phyloP scores from a whole-genome alignment of 2,329 filamentous ascomycete genomes.

The Gnomoniopsis smithogilvyi region DNA sequence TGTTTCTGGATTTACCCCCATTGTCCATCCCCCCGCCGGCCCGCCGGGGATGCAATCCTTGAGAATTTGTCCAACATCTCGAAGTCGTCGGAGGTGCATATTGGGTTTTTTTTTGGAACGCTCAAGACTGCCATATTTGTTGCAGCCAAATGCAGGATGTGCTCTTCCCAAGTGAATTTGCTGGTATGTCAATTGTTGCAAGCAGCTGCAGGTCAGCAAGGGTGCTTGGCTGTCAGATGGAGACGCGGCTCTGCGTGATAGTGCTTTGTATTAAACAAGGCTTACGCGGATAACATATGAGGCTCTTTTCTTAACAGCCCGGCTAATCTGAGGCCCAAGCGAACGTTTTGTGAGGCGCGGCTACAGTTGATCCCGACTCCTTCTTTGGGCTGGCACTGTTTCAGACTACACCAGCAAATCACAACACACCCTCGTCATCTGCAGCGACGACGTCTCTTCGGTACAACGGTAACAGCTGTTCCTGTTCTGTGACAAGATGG shows the following conservation, averaged over 20 bases:
- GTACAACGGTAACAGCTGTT: neutral
- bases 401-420: conserved; percentile 11
- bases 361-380: conserved; percentile 16
- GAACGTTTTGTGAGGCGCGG: conserved; percentile 16
- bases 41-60: too few species aligned
- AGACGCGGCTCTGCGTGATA: neutral
- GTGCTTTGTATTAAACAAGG: neutral
- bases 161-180: too few species aligned
- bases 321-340: conserved; percentile 4
- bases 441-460: neutral
- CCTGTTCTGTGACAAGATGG: conserved; percentile 10
- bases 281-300: neutral
- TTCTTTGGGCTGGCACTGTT: conserved; percentile 5
- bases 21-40: too few species aligned
- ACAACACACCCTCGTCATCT: conserved; percentile 1
- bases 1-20: neutral
- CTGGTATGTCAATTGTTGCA: too few species aligned
- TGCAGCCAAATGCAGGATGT: too few species aligned
- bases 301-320: neutral
- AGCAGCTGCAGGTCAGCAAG: neutral
- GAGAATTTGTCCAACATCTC: too few species aligned
- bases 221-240: neutral
- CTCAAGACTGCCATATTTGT: too few species aligned
- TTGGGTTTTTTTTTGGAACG: too few species aligned
- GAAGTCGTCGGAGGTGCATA: too few species aligned